phyloP scores from a whole-genome alignment of 768 basidiomycete genomes.

The Pisolithus albus region DNA sequence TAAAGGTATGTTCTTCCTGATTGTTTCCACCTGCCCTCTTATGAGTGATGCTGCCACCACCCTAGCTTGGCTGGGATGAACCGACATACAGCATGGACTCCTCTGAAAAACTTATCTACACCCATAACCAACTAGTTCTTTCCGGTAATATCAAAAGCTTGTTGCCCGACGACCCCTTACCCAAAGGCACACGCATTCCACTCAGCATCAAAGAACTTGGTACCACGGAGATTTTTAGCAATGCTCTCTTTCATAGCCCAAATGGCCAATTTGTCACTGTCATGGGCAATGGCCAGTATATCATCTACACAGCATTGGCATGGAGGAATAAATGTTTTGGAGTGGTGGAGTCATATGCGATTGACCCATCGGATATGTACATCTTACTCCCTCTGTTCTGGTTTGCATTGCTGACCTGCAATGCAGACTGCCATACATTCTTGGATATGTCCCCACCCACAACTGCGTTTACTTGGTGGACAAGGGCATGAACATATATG shows the following conservation, averaged over 20 bases:
- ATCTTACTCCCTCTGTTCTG: slow-evolving; percentile 25
- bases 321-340: slow-evolving; percentile 99
- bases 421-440: slow-evolving; percentile 75
- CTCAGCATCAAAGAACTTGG: slow-evolving; percentile 86
- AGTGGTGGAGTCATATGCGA: slow-evolving; percentile 82
- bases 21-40: background rate
- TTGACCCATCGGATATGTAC: slow-evolving; percentile 91
- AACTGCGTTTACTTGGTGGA: slow-evolving; percentile 92
- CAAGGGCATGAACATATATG: slow-evolving; percentile 84
- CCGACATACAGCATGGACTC: slow-evolving; percentile 94
- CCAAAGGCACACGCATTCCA: slow-evolving; percentile 78
- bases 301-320: slow-evolving; percentile 95
- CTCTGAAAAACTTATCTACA: slow-evolving; percentile 92
- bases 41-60: background rate
- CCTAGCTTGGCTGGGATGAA: slow-evolving; percentile 87
- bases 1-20: slow-evolving; percentile 52
- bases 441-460: slow-evolving; percentile 91
- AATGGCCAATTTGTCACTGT: slow-evolving; percentile 98
- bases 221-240: slow-evolving; percentile 89
- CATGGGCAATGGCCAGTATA: slow-evolving; percentile 96
- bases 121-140: slow-evolving; percentile 84
- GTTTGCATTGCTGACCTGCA: background rate
- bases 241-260: slow-evolving; percentile 79
- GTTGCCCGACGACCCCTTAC: slow-evolving; percentile 38
- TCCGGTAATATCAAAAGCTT: slow-evolving; percentile 72